A percentile compares a stretch with the other conserved stretches of the same genome.
Conservation (phyloP, 345 rosid species). For the Salix brachista region DNA sequence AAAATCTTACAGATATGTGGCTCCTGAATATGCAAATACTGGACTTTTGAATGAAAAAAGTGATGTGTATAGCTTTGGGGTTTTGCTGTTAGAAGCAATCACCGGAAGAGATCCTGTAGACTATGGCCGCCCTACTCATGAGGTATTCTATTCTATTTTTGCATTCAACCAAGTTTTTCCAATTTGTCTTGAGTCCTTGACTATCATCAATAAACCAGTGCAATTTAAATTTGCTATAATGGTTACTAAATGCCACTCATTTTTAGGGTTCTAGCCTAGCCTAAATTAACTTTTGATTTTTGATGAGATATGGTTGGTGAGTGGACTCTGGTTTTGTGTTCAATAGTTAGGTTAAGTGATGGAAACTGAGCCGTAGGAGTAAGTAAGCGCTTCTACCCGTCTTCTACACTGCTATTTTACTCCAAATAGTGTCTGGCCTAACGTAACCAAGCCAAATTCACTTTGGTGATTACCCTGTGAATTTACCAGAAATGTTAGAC, state of each 20-base stretch:
- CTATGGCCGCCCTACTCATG: conserved; percentile 77
- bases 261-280: background rate
- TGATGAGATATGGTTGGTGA: background rate
- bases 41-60: conserved; percentile 98
- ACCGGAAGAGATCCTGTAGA: conserved; percentile 98
- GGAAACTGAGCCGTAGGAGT: background rate
- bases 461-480: background rate
- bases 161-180: background rate
- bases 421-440: background rate
- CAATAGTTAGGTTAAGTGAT: too few relatives aligned
- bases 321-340: background rate
- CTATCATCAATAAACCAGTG: background rate
- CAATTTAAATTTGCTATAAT: background rate
- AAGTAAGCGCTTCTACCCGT: background rate
- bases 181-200: background rate
- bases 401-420: background rate
- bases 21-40: conserved; percentile 97
- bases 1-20: conserved; percentile 65
- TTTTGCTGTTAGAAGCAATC: conserved; percentile 81
- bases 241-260: background rate
- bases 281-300: background rate
- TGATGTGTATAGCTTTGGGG: conserved; percentile 97
- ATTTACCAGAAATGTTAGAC: background rate
- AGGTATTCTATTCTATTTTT: conserved; percentile 45
- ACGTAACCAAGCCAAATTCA: background rate